Evolutionary conservation across 805 yeast species (phyloP).

Genomic region (Jamesozyma rosinii): DNA sequence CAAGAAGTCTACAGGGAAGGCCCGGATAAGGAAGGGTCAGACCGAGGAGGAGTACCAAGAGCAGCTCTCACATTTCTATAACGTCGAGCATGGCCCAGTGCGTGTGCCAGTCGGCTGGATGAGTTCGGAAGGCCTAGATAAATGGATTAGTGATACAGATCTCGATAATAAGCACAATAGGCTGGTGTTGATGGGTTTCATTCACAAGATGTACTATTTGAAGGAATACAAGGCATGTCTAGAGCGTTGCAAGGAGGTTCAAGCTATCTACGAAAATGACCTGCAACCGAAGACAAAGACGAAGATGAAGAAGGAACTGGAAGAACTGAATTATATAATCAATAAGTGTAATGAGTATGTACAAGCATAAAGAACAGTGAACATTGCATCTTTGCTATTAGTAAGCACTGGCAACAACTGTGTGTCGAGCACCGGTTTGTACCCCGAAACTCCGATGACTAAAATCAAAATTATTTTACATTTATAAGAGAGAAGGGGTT

Average conservation of each 20-base stretch:
- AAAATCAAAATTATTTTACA: neutral
- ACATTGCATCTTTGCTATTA: too few species aligned
- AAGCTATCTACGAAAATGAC: neutral
- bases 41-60: constrained; percentile 49
- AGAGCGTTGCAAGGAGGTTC: constrained; percentile 31
- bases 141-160: constrained; percentile 14
- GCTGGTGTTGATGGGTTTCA: constrained; percentile 45
- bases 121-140: neutral
- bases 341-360: constrained; percentile 4
- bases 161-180: constrained; percentile 44
- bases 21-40: constrained; percentile 57
- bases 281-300: constrained; percentile 11
- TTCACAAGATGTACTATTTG: constrained; percentile 54
- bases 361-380: too few species aligned
- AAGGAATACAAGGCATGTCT: constrained; percentile 46
- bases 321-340: constrained; percentile 36
- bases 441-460: neutral
- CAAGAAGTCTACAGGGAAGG: constrained; percentile 38
- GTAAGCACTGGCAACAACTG: neutral
- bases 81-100: constrained; percentile 45
- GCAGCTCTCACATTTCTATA: constrained; percentile 44
- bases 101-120: constrained; percentile 35
- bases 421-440: neutral
- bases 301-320: constrained; percentile 41
- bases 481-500: too few species aligned